A percentile compares a stretch with the other conserved stretches of the same genome.
These are phyloP conservation scores for Leccinum subgranulosum DNA, from an alignment of 768 basidiomycete species.

Conservation along the genomic window DNA sequence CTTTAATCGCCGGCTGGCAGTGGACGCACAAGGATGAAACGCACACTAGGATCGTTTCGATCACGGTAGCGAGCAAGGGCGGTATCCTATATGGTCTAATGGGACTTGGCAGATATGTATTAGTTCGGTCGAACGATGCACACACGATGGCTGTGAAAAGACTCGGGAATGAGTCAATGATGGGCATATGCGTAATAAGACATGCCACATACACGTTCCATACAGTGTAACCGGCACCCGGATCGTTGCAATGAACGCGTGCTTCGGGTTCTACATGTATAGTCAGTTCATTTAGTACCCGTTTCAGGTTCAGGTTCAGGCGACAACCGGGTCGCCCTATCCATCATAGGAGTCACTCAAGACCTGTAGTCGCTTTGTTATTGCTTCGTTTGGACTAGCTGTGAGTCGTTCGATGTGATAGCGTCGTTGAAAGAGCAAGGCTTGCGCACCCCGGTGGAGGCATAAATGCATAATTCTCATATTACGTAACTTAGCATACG, in stretches of 20 bases:
- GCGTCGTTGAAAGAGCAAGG: too few species aligned
- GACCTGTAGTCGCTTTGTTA: too few species aligned
- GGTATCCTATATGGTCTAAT: neutral
- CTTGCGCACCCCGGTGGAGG: neutral
- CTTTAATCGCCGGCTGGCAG: neutral
- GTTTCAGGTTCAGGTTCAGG: neutral
- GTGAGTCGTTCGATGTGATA: neutral
- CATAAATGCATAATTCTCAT: neutral
- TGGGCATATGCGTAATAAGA: constrained; percentile 9
- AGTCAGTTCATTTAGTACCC: neutral
- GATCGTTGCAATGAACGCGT: constrained; percentile 2
- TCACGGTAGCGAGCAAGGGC: neutral
- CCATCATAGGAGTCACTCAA: too few species aligned
- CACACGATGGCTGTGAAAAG: neutral
- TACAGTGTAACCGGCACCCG: neutral
- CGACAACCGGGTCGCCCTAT: too few species aligned
- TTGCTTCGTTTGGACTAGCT: neutral
- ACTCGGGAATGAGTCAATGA: neutral
- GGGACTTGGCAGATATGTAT: neutral
- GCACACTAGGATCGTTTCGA: neutral
- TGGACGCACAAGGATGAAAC: neutral
- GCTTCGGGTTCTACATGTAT: constrained; percentile 9
- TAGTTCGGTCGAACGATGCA: constrained; percentile 5
- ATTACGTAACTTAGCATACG: neutral
- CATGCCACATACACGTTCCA: constrained; percentile 9